Evolutionary conservation across 108 stramenopile species (phyloP), one percentile per base, ranked within the genome.

Genomic region (Pseudonitzschia delicatissima): DNA sequence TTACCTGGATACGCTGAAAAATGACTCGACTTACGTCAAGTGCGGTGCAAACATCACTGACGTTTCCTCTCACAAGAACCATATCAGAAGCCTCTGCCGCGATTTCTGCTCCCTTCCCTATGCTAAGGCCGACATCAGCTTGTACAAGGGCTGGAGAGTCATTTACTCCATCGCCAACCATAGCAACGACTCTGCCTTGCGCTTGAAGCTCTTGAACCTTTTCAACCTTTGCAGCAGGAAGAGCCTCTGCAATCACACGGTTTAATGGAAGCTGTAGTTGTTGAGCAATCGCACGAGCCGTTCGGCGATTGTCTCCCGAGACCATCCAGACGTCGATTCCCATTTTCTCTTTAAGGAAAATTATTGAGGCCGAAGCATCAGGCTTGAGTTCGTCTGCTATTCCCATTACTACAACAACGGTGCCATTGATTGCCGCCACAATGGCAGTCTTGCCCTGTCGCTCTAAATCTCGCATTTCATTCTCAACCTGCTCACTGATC

Each of bases 141-240:
- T 83, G 82, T 20, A 94, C 97, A 61, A 99, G 69, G 8, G 98
- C 97, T 12, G 97, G 89, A 15, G 94, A 76, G 74, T 99, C 99
- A 70, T 99, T 99, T 52, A 99, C 91, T 0, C 99, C 99, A 69
- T 99, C 99, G 15, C 98, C 99, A 2, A 99, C 96, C 75, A 98
- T 87, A 4, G 92, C 96, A 21, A 98, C 96, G 45, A 77, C 65
- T 13, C 78, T 66, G 15, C 90, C 92, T 42, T 84, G 60, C 2
- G 47, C 48, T 68, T 95, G 95, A 1, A 98, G 80, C 21, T 68
- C 55, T 57, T 86, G 80, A 21, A 98, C 83, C 32, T 76, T 77
- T 20, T 77, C 77, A 31, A 88, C 76, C 71, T 99, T 99, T 8
- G 80, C 88, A 6, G 71, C 86, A 0, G 98, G 98, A n/a, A 98